These are phyloP conservation scores for Magnaporthiopsis incrustans DNA, from an alignment of 2,329 filamentous ascomycete genomes.

Conservation along the genomic window DNA sequence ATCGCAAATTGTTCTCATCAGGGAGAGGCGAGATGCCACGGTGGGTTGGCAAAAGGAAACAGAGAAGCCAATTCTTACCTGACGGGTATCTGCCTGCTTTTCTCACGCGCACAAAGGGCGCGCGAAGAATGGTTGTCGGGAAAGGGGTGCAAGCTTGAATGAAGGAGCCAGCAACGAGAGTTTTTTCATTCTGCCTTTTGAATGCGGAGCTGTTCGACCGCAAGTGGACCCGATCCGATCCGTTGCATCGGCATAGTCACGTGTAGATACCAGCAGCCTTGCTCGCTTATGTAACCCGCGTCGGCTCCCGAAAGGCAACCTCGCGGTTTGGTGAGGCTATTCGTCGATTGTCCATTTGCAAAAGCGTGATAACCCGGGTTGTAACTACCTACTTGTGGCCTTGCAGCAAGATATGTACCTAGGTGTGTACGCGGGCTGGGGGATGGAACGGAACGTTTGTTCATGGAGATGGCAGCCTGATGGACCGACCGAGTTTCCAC, in stretches of 20 bases:
- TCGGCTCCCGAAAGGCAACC: neutral
- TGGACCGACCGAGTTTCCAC: neutral
- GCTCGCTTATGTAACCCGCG: neutral
- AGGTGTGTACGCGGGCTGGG: no score
- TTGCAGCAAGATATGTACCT: no score
- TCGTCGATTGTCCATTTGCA: neutral
- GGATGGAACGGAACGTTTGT: no score
- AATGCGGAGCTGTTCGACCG: neutral
- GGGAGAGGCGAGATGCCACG: neutral
- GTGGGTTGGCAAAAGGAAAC: neutral
- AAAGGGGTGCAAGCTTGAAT: neutral
- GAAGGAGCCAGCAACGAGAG: neutral
- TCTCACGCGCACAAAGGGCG: neutral
- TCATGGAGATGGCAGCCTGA: no score
- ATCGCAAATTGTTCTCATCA: constrained; percentile 97
- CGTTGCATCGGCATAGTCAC: neutral
- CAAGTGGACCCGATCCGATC: neutral
- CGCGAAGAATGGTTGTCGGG: neutral
- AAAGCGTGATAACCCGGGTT: neutral
- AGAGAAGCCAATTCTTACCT: neutral
- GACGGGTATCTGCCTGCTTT: neutral
- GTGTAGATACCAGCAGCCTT: neutral
- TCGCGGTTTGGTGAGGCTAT: neutral
- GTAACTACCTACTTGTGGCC: no score
- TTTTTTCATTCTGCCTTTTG: neutral